These are phyloP conservation scores for Starmerella scarabaei DNA, from an alignment of 805 yeast species.

Conservation along the genomic window DNA sequence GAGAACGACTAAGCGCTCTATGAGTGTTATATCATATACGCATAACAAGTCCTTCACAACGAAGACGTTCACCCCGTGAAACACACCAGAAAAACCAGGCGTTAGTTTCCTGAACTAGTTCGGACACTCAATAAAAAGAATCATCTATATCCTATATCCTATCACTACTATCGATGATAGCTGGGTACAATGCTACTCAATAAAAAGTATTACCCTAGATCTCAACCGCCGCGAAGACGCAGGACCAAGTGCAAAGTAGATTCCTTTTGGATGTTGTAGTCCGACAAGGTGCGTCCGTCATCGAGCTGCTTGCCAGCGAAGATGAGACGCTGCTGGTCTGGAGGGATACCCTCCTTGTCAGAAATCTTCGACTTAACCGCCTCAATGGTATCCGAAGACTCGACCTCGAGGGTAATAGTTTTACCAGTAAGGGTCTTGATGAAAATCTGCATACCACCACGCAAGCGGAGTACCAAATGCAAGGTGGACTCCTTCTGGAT, in stretches of 20 bases:
- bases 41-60: no score
- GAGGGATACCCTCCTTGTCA: conserved; percentile 99
- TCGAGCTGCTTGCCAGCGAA: conserved; percentile 99
- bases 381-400: conserved; percentile 97
- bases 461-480: conserved; percentile 89
- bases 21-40: no score
- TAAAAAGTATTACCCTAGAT: no score
- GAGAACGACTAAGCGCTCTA: no score
- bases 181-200: no score
- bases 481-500: conserved; percentile 98
- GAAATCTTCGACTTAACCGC: conserved; percentile 97
- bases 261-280: conserved; percentile 99
- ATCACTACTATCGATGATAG: no score
- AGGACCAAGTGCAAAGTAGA: conserved; percentile 92
- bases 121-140: no score
- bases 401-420: conserved; percentile 97
- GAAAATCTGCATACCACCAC: conserved; percentile 85
- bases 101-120: no score
- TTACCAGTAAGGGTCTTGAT: conserved; percentile 99
- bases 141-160: no score
- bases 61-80: no score
- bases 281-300: conserved; percentile 97
- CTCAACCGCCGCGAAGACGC: conserved; percentile 97
- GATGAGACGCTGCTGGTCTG: conserved; percentile 98
- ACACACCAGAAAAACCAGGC: no score